phyloP scores from a whole-genome alignment of 2,329 filamentous ascomycete genomes.

The Epichloe uncinata region DNA sequence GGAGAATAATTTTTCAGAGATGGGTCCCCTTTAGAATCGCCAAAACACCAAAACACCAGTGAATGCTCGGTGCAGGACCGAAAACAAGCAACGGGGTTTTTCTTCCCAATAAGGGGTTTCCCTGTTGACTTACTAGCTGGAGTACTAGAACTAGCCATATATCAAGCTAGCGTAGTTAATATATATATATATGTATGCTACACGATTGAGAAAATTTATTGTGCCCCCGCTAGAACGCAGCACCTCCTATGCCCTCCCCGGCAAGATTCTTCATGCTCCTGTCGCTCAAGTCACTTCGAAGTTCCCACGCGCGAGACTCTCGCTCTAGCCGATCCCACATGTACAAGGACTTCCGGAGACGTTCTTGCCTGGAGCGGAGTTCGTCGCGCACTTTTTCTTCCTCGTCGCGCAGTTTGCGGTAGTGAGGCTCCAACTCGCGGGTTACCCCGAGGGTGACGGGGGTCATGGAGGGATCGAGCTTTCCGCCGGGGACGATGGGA shows the following conservation, averaged over 20 bases:
- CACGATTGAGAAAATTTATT: no score
- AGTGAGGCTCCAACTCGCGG: slow-evolving; percentile 41
- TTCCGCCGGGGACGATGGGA: slow-evolving; percentile 39
- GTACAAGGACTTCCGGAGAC: slow-evolving; percentile 37
- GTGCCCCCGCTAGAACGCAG: slow-evolving; percentile 30
- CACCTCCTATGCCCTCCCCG: slow-evolving; percentile 41
- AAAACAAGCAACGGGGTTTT: no score
- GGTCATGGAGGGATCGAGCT: slow-evolving; percentile 33
- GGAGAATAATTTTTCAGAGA: no score
- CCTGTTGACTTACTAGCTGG: no score
- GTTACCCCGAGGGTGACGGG: slow-evolving; percentile 33
- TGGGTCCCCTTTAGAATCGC: no score
- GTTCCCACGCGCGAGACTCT: slow-evolving; percentile 39
- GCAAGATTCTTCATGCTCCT: slow-evolving; percentile 42
- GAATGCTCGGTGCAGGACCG: no score
- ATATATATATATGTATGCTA: no score
- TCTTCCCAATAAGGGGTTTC: no score
- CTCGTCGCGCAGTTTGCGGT: slow-evolving; percentile 40
- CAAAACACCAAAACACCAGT: no score
- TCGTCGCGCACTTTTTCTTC: slow-evolving; percentile 44
- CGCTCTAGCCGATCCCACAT: slow-evolving; percentile 41
- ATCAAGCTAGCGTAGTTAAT: no score
- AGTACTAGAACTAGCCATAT: no score
- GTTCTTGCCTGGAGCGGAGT: slow-evolving; percentile 38
- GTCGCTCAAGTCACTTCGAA: slow-evolving; percentile 43